Percentiles rank a stretch among this genome's conserved stretches.
Evolutionary conservation across 352 stramenopile genomes (phyloP).

Genomic region (Blastocystis sp.): DNA sequence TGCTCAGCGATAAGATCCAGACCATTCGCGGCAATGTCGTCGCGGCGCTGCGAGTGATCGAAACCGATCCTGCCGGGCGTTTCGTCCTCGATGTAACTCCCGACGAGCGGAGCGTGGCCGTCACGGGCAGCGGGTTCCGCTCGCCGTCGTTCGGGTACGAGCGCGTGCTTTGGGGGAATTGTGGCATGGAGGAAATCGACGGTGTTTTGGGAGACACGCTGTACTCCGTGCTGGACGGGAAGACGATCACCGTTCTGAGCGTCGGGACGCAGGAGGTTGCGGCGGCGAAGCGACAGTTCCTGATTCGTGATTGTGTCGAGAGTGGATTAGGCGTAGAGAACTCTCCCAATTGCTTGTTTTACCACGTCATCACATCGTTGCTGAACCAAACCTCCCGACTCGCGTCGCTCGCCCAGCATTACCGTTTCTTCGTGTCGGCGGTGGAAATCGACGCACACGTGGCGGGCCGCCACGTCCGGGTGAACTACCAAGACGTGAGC

Average conservation of each 20-base stretch:
- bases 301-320: background rate
- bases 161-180: constrained; percentile 5
- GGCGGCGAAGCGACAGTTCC: constrained; percentile 15
- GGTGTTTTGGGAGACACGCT: background rate
- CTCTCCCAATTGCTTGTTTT: background rate
- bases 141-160: background rate
- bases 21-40: constrained; percentile 6
- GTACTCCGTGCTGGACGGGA: constrained; percentile 26
- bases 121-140: background rate
- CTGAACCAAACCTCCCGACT: constrained; percentile 27
- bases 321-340: background rate
- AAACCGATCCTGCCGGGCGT: background rate
- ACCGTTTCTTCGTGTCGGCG: constrained; percentile 19
- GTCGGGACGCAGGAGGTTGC: background rate
- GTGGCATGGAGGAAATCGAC: background rate
- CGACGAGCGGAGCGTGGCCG: constrained; percentile 1
- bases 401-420: constrained; percentile 21
- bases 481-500: constrained; percentile 4
- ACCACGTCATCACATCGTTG: background rate
- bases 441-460: background rate
- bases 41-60: background rate
- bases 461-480: background rate
- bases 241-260: constrained; percentile 7
- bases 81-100: constrained; percentile 27
- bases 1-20: constrained; percentile 55